Percentiles rank a stretch among this genome's conserved stretches.
phyloP scores from a whole-genome alignment of 2,329 filamentous ascomycete species.

The Ophiostoma ips region DNA sequence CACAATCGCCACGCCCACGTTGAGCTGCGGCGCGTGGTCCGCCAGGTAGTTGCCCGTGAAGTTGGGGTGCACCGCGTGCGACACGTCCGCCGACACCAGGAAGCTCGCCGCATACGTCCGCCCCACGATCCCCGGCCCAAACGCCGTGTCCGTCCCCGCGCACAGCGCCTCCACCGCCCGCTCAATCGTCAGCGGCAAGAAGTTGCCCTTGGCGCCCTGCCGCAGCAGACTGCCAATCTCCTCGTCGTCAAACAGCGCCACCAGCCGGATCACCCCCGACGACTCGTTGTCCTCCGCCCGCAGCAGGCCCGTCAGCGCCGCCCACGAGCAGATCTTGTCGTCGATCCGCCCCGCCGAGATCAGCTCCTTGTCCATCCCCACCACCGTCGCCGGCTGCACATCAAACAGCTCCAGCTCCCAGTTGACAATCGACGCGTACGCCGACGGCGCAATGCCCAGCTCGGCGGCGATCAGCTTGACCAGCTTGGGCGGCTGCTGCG shows the following conservation, averaged over 20 bases:
- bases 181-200: constrained; percentile 68
- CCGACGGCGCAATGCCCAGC: constrained; percentile 50
- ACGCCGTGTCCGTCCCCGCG: constrained; percentile 22
- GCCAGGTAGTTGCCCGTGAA: constrained; percentile 73
- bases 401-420: constrained; percentile 98
- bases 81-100: constrained; percentile 84
- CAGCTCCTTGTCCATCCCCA: constrained; percentile 80
- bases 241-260: constrained; percentile 93
- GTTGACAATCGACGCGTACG: constrained; percentile 67
- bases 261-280: constrained; percentile 68
- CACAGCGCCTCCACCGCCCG: constrained; percentile 61
- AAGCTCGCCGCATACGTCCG: constrained; percentile 87
- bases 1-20: constrained; percentile 69
- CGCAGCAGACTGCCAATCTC: constrained; percentile 86
- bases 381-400: constrained; percentile 67
- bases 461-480: constrained; percentile 70
- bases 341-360: constrained; percentile 93
- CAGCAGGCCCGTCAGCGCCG: constrained; percentile 72
- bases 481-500: constrained; percentile 72
- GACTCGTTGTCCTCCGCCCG: constrained; percentile 38
- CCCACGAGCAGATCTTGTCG: constrained; percentile 94
- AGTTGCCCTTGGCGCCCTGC: constrained; percentile 82
- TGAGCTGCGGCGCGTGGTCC: constrained; percentile 75
- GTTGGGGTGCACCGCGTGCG: constrained; percentile 88
- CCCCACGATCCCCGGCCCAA: constrained; percentile 50